phyloP scores from a whole-genome alignment of 257 asterid species.

The Lantana camara region DNA sequence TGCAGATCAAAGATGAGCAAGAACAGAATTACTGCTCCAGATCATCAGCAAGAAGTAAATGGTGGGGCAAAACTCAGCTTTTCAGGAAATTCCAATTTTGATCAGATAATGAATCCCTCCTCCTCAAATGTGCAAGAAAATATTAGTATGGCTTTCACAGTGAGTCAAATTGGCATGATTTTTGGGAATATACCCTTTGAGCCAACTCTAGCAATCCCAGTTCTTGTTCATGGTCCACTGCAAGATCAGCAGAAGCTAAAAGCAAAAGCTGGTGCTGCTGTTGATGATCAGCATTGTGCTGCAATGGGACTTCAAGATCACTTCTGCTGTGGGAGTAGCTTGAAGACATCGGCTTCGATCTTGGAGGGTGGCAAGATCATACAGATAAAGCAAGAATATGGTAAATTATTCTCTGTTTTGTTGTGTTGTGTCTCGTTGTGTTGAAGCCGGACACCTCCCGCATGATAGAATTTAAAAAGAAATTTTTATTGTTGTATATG shows the following conservation, averaged over 20 bases:
- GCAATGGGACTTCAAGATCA: slow-evolving; percentile 2
- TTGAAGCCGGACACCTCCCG: too few species aligned
- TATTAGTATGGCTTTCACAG: slow-evolving; percentile 8
- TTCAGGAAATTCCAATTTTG: neutral
- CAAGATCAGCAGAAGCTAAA: neutral
- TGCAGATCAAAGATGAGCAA: slow-evolving; percentile 29
- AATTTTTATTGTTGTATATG: too few species aligned
- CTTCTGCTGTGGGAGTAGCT: slow-evolving; percentile 9
- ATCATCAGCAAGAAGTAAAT: neutral
- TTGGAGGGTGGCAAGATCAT: neutral
- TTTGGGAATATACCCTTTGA: slow-evolving; percentile 30
- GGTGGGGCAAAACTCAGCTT: neutral
- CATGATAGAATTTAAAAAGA: too few species aligned
- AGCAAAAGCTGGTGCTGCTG: slow-evolving; percentile 6
- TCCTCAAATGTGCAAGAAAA: slow-evolving; percentile 18
- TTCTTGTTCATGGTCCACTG: neutral
- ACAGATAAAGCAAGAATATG: slow-evolving; percentile 32
- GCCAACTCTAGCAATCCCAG: slow-evolving; percentile 16
- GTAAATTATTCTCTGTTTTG: neutral
- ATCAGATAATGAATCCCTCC: too few species aligned
- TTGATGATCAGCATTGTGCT: neutral
- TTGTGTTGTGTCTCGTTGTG: too few species aligned
- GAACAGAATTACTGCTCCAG: neutral
- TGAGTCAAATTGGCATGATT: slow-evolving; percentile 24
- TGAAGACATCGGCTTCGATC: slow-evolving; percentile 20